phyloP scores from a whole-genome alignment of 2,329 filamentous ascomycete species.

The Hymenoscyphus fraxineus region DNA sequence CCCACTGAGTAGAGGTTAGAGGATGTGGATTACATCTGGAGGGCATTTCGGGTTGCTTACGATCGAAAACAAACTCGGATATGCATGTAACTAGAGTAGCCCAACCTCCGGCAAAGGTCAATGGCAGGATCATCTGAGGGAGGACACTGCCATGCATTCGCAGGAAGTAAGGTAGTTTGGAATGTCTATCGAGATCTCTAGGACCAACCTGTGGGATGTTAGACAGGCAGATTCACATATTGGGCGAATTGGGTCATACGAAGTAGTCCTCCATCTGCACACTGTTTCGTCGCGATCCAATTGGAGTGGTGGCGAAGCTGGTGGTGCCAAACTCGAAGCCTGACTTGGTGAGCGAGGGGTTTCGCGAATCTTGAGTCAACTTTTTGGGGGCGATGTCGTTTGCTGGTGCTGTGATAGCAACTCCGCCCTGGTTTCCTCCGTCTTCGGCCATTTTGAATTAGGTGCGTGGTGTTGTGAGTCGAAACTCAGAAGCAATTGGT shows the following conservation, averaged over 20 bases:
- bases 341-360: conserved; percentile 16
- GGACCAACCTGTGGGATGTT: conserved; percentile 45
- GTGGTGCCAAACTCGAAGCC: conserved; percentile 8
- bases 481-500: not conserved
- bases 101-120: conserved; percentile 61
- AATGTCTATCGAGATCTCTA: conserved; percentile 67
- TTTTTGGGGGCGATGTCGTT: not conserved
- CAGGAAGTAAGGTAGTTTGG: conserved; percentile 72
- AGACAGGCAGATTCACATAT: not conserved
- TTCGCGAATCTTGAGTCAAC: conserved; percentile 13
- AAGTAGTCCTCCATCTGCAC: conserved; percentile 27
- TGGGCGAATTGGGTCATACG: conserved; percentile 18
- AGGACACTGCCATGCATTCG: conserved; percentile 72
- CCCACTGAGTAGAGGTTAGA: conserved; percentile 37
- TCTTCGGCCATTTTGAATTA: conserved; percentile 21
- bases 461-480: not conserved
- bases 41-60: conserved; percentile 16
- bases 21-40: conserved; percentile 4
- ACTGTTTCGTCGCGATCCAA: conserved; percentile 12
- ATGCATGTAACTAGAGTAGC: conserved; percentile 61
- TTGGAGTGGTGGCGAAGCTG: conserved; percentile 19
- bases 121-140: conserved; percentile 69
- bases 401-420: not conserved
- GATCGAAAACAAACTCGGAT: conserved; percentile 40
- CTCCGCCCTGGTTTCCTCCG: conserved; percentile 4